These are phyloP conservation scores for Backusella sp. DNA, from an alignment of 192 early-diverging fungal species.

Conservation along the genomic window DNA sequence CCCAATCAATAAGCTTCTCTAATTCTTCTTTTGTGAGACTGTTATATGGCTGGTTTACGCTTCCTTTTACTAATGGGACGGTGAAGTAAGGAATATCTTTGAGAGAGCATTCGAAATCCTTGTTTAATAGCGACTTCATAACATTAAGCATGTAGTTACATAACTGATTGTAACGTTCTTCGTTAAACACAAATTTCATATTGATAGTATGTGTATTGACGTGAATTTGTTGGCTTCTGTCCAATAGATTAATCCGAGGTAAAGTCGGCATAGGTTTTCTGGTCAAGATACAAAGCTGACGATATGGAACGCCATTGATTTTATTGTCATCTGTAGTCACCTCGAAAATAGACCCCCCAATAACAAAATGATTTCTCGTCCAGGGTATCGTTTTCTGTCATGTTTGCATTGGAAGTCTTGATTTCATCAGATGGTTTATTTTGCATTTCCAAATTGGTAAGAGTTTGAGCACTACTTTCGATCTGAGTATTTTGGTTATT, in stretches of 20 bases:
- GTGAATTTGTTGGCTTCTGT: slow-evolving; percentile 18
- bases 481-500: not conserved
- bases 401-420: not conserved
- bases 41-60: slow-evolving; percentile 20
- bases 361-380: slow-evolving; percentile 10
- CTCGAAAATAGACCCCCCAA: slow-evolving; percentile 32
- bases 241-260: slow-evolving; percentile 26
- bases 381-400: not conserved
- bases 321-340: not conserved
- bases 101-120: slow-evolving; percentile 47
- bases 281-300: slow-evolving; percentile 45
- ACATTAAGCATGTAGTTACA: slow-evolving; percentile 53
- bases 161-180: slow-evolving; percentile 37
- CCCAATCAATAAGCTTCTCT: slow-evolving; percentile 42
- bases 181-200: slow-evolving; percentile 19
- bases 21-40: slow-evolving; percentile 37
- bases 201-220: slow-evolving; percentile 17
- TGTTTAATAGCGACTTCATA: slow-evolving; percentile 45
- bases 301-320: slow-evolving; percentile 31
- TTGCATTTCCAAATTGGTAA: not conserved
- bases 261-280: slow-evolving; percentile 34
- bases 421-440: not conserved
- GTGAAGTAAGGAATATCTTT: slow-evolving; percentile 54
- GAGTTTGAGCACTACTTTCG: not conserved
- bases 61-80: slow-evolving; percentile 39